Evolutionary conservation across 2,329 filamentous ascomycete genomes (phyloP).

Genomic region (Phyllosticta capitalensis): DNA sequence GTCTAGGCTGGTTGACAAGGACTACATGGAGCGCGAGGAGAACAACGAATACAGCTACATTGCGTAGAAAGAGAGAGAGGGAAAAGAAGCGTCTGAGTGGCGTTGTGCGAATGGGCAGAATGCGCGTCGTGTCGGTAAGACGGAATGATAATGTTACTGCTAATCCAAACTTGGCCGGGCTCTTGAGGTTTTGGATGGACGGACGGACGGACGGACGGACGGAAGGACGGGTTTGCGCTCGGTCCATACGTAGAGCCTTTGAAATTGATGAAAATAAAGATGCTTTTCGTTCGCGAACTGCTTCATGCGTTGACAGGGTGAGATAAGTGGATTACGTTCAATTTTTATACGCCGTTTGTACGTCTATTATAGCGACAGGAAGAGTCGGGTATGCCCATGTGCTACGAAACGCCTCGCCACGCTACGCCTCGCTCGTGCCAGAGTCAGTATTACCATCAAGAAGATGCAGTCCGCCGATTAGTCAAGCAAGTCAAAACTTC

Average conservation of each 20-base stretch:
- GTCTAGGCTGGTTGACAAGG: constrained; percentile 26
- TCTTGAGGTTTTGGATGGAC: neutral
- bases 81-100: too few species aligned
- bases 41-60: constrained; percentile 27
- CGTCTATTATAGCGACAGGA: too few species aligned
- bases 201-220: neutral
- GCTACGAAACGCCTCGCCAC: neutral
- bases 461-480: neutral
- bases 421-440: neutral
- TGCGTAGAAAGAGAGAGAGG: constrained; percentile 17
- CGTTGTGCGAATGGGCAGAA: too few species aligned
- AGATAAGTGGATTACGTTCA: too few species aligned
- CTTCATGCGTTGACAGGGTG: too few species aligned
- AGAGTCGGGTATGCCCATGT: too few species aligned
- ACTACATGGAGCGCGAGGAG: constrained; percentile 12
- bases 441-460: neutral
- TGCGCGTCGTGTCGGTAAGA: too few species aligned
- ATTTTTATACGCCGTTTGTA: too few species aligned
- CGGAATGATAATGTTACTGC: too few species aligned
- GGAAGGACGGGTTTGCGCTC: neutral
- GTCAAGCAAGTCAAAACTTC: neutral
- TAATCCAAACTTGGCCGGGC: neutral
- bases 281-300: too few species aligned
- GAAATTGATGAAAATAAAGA: too few species aligned
- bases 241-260: too few species aligned